Evolutionary conservation across 2,329 filamentous ascomycete genomes (phyloP).

Genomic region (Biscogniauxia sp.): DNA sequence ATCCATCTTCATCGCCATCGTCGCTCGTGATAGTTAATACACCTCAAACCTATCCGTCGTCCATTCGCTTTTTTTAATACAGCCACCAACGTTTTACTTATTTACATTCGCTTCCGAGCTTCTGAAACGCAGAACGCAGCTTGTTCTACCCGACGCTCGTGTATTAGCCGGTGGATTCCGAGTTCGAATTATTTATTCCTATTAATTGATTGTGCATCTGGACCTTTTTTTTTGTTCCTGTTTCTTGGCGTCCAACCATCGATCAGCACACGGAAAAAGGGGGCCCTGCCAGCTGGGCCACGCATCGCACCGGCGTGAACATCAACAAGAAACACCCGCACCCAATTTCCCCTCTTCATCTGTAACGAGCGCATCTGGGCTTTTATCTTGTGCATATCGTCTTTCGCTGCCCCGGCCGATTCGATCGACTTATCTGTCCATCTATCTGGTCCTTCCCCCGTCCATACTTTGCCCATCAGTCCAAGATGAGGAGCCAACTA

Average conservation of each 20-base stretch:
- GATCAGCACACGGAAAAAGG: background rate
- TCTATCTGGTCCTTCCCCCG: no score
- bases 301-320: background rate
- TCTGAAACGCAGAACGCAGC: no score
- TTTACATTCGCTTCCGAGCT: background rate
- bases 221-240: background rate
- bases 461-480: no score
- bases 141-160: background rate
- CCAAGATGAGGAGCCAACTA: conserved; percentile 50
- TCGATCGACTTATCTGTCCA: conserved; percentile 1
- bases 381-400: background rate
- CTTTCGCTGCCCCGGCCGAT: conserved; percentile 10
- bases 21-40: background rate
- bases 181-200: background rate
- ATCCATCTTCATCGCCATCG: background rate
- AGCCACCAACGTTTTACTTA: background rate
- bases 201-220: background rate
- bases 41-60: no score
- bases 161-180: background rate
- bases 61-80: no score
- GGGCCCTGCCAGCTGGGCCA: background rate
- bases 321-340: background rate
- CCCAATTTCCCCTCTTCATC: conserved; percentile 14
- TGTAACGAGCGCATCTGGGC: conserved; percentile 5
- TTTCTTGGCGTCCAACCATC: background rate